phyloP scores from a whole-genome alignment of 768 basidiomycete species.

The Boletus sp. region DNA sequence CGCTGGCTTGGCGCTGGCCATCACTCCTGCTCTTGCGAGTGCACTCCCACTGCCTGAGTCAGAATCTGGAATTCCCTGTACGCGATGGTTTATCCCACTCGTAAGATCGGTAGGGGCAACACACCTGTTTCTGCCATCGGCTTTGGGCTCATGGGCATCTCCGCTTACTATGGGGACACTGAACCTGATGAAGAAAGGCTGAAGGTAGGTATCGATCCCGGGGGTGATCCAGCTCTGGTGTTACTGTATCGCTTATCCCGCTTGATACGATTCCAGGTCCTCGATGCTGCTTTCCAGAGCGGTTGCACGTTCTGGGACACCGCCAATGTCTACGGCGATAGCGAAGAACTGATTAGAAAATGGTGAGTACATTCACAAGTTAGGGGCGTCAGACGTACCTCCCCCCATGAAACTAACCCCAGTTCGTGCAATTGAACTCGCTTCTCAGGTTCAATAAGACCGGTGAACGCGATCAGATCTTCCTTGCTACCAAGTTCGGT shows the following conservation, averaged over 20 bases:
- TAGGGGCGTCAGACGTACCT: neutral
- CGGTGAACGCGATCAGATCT: slow-evolving; percentile 48
- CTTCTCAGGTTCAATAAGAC: slow-evolving; percentile 42
- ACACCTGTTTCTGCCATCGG: slow-evolving; percentile 47
- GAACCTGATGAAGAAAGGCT: slow-evolving; percentile 57
- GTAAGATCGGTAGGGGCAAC: slow-evolving; percentile 42
- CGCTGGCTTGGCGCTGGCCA: no score
- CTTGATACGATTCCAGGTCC: slow-evolving; percentile 27
- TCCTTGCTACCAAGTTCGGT: slow-evolving; percentile 64
- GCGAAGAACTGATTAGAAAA: slow-evolving; percentile 45
- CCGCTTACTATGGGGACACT: slow-evolving; percentile 44
- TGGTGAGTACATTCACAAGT: slow-evolving; percentile 30
- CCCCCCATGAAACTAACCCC: neutral
- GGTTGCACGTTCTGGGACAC: slow-evolving; percentile 51
- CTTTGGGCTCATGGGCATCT: slow-evolving; percentile 61
- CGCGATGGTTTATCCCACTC: slow-evolving; percentile 32
- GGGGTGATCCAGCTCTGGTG: no score
- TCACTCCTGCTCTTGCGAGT: no score
- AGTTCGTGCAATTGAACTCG: no score
- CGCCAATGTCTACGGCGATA: slow-evolving; percentile 41
- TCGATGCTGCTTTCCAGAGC: slow-evolving; percentile 40
- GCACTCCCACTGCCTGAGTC: no score
- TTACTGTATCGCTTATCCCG: neutral
- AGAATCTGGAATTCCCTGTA: no score
- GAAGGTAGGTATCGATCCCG: slow-evolving; percentile 36